Evolutionary conservation across 768 basidiomycete genomes (phyloP), one percentile per base, ranked within the genome.

Genomic region (Xerocomus potaroensis): DNA sequence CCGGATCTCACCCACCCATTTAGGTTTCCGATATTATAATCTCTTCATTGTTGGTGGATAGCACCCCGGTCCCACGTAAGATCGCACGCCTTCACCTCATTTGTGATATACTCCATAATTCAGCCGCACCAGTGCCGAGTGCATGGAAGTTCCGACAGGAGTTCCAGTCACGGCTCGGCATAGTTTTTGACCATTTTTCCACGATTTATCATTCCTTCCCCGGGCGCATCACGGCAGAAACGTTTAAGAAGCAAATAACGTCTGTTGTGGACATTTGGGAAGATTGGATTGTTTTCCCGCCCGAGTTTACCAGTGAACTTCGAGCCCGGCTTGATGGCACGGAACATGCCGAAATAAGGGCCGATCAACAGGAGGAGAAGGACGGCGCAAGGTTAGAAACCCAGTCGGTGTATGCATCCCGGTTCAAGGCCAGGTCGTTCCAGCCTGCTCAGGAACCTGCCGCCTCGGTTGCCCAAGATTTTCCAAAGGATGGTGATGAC

Each of bases 131-230:
- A 3, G 79, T 97, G 12, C 92, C 93, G 0, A 94, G 91, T 65
- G 95, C 94, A 7, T 99, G 96, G 96, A 92, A 91, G 64, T 98
- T 90, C 68, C 86, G 96, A 24, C 84, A 91, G 50, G 90, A 95
- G 57, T 95, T 98, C 58, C 95, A 98, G 62, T 76, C 82, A 9
- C 76, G 91, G 31, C 78, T 99, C 5, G 90, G 89, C n/a, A 79
- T 87, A 31, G 94, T 96, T 9, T 98, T 99, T 62, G 93, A 96
- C 60, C 96, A 99, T 64, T 75, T 99, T 24, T 87, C 87, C 19
- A 87, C 84, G 37, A 91, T 99, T 44, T 93, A 96, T 62, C 87
- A 92, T 51, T 93, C 93, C 8, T 97, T 98, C 64, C 91, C 93
- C 3, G 95, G 95, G 2, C 77, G 91, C 41, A 93, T 99, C 64